phyloP scores from a whole-genome alignment of 108 stramenopile species.

The Ochromonas danica region DNA sequence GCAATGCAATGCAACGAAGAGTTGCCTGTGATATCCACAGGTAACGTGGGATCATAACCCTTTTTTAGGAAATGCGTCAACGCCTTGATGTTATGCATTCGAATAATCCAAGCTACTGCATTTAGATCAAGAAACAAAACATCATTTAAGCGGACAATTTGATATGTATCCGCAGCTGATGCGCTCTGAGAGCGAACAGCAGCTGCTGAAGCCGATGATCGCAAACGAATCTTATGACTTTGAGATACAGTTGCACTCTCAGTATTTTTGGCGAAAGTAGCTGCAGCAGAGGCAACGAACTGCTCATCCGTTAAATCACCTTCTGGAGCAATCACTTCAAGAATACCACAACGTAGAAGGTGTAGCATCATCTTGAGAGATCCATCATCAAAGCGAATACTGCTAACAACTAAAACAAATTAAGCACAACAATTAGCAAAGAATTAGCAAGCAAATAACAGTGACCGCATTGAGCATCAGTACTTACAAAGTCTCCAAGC shows the following conservation, averaged over 20 bases:
- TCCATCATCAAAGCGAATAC: neutral
- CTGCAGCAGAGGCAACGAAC: neutral
- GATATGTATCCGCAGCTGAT: neutral
- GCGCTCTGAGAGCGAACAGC: too few species aligned
- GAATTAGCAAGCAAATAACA: neutral
- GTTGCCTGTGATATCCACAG: neutral
- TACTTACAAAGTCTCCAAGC: neutral
- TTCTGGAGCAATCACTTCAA: neutral
- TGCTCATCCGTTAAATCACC: neutral
- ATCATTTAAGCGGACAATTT: neutral
- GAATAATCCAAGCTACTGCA: slow-evolving; percentile 1
- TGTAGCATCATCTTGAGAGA: neutral
- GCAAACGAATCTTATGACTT: neutral
- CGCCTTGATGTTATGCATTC: neutral
- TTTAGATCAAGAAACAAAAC: neutral
- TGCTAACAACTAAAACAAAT: neutral
- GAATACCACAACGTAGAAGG: neutral
- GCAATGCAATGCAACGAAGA: neutral
- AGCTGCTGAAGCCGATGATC: neutral
- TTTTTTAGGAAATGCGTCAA: neutral
- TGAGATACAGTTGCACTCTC: neutral
- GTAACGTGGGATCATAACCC: neutral
- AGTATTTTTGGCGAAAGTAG: neutral
- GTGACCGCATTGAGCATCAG: neutral
- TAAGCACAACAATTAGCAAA: neutral